Base-by-base conservation (phyloP, 768 basidiomycete species). In the Panaeolus papilionaceus region DNA sequence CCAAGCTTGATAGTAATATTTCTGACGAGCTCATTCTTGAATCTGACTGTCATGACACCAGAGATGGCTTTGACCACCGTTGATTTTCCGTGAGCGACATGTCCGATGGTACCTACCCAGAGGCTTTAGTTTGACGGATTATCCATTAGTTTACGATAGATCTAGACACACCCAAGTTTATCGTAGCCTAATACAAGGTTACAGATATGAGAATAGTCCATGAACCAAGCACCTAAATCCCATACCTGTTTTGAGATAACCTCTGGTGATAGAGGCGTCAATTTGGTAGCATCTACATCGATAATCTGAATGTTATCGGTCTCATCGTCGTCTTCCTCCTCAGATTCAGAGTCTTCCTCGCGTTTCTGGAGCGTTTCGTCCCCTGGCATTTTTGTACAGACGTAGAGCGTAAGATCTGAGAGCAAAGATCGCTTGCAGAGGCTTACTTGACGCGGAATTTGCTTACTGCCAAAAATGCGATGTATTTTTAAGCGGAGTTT, bases 1-100 rank as follows among this genome's bases (percentile, higher is more conserved):
- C 98, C 98, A 61, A 99, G 88, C 83, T 99, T 98, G 83, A 99
- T 99, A 23, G 97, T 99, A 74, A 99, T 99, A 81, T 99, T 99
- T 70, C 97, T 86, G 68, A 99, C 98, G 66, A 99, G 89, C 80
- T 99, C 98, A 80, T 98, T 99, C 86, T 99, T 99, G 82, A 99
- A 99, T 73, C 97, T 88, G 61, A 99, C 98, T 18, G 98, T 99
- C 89, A 93, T 92, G 18, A 98, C 97, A 7, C 98, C 96, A 10
- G 97, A 98, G 77, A 99, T 99, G 38, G 98, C 98, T 82, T 98
- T 96, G 67, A 99, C 97, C 66, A 98, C 96, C 7, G 94, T 96
- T 65, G 93, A 95, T 83, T 96, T 96, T 73, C 94, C 95, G 84
- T 96, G 95, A 20, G 97, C 97, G 86, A 99, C 97, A 87, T 99